Evolutionary conservation across 2,329 filamentous ascomycete species (phyloP), one percentile per base, ranked within the genome.

Genomic region (Colletotrichum sp.): DNA sequence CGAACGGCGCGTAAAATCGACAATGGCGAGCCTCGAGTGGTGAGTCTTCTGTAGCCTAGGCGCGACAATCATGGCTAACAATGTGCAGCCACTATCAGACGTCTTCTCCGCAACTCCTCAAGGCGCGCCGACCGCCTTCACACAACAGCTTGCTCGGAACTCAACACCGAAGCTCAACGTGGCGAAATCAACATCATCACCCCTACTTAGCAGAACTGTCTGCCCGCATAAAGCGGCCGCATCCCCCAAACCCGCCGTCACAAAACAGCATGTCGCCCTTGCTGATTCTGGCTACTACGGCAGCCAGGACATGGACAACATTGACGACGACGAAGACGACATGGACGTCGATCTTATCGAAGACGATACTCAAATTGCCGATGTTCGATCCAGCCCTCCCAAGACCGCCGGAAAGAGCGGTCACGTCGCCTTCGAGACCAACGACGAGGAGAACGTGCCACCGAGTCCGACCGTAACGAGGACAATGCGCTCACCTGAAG

Each of bases 261-360:
- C 84, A 75, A 82, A 81, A 68, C 81, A 82, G 48, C 78, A 81
- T n/a, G 76, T 82, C n/a, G 81, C 86, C 25, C 81, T 86, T 61
- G 84, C 87, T 2, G 93, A 95, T 79, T 95, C 94, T 39, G 93
- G 94, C 32, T 95, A 95, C 80, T 92, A 94, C 84, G 93, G 93
- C 63, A 94, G 92, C 79, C 91, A 93, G 79, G 74, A 76, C 32
- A 67, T 76, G 34, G 74, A 76, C 64, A 76, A 76, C 28, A 30
- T 71, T n/a, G 69, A 75, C 25, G 34, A 61, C 36, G 36, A 61
- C 19, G 63, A 92, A 71, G 85, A 75, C 25, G 34, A 69, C 36
- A 60, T 67, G 34, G 63, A 92, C 71, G 85, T 85, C 13, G 82
- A 83, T 28, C 75, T 79, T 13, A 67, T 77, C 15, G 77, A 79